Base-by-base conservation (phyloP, 129 eudicot genomes). In the Ambrosia artemisiifolia region DNA sequence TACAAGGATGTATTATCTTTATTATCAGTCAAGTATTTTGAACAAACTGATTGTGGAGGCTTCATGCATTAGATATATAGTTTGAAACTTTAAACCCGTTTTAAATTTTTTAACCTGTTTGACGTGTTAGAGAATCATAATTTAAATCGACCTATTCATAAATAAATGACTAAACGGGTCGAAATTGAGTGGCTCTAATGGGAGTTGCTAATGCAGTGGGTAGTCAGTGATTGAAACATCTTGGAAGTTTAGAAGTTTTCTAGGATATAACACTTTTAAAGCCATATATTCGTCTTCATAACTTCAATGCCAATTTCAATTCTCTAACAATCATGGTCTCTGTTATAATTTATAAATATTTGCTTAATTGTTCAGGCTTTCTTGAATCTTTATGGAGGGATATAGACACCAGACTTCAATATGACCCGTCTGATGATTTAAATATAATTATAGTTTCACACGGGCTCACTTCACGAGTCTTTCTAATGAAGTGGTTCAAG, bases 311-410 rank as follows among this genome's bases (percentile, higher is more conserved):
- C 36, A 28, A 57, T 57, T 57, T 11, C 12, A 28, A 33, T 54
- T 54, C 9, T 16, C 36, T 30, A 35, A 6, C 38, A 66, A 18
- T 14, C 28, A 65, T 16, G 0, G 9, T 65, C n/a, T 65, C 36
- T 5, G 13, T 11, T 44, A 46, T 46, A 6, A 43, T 67, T 49
- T 68, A 61, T 28, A 3, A 48, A 49, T 8, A 35, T 11, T 36
- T 0, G 4, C 11, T 40, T 65, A 8, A 11, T 48, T 54, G 7
- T 73, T 79, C 84, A 91, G 97, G 89, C 78, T 91, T 91, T 70
- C 88, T 91, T 67, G 97, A 91, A 80, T 91, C 97, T 7, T 62
- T 91, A 49, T 91, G 97, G 97, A 84, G 97, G 81, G 97, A 91
- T 79, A 88, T 91, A 40, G 97, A 88, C 75, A 88, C 80, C 69